Base-by-base conservation (phyloP, 164 flowering plant species). In the Aristolochia fimbriata region DNA sequence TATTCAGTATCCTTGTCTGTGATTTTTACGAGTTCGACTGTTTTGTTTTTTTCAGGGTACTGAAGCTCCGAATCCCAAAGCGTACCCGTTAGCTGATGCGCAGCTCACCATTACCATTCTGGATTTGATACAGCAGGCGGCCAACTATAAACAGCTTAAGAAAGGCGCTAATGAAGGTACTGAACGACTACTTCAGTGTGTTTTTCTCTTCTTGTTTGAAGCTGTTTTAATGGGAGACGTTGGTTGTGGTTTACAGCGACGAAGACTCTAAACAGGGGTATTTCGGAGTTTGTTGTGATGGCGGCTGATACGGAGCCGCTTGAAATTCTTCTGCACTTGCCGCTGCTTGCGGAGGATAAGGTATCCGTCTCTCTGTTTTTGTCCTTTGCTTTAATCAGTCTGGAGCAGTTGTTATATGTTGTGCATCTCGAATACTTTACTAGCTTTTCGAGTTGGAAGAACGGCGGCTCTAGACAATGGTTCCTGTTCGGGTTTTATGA, bases 241-340 rank as follows among this genome's bases (percentile, higher is more conserved):
- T 7, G 43, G 43, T 37, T 15, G 61, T 58, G 16, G 11, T 15
- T 68, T 68, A 57, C 80, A 90, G 95, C 95, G 0, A 90, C 97
- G 1, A 90, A 90, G 83, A 87, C 93, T 0, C 65, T 85, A 20
- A 90, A 87, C 68, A 79, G 96, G 60, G 97, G 96, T 19, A 84
- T 87, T 17, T 83, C 97, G 2, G 97, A 90, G 81, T 91, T 91
- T 59, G 71, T 91, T 0, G 97, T 91, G 45, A 86, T 91, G 97
- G 97, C 93, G 4, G 96, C 96, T 0, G 97, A 91, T 47, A 73
- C 93, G 0, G 89, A 90, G 73, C 96, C 97, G 0, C 82, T 90
- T 49, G 97, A 90, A 65, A 87, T 90, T 51, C 87, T 90, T 65
- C 87, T 90, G 58, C 95, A 90, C 60, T 83, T 90, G 59, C 97